Conservation (phyloP, 1,139 yeast species). For the Pichia sp. region DNA sequence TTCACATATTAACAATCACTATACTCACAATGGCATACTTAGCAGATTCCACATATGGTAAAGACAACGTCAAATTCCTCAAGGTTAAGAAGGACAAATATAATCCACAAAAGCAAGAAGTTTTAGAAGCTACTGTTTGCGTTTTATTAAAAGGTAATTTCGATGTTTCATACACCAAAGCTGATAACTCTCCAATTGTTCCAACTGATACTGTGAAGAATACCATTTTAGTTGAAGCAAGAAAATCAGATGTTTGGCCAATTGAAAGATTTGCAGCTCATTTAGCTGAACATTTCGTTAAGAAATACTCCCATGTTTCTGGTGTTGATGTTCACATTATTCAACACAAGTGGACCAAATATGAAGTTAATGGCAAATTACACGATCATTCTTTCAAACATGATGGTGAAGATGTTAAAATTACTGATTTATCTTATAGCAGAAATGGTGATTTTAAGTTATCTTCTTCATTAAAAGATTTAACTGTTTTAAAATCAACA, state of each 20-base stretch:
- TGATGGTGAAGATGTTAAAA: constrained; percentile 78
- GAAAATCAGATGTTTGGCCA: constrained; percentile 78
- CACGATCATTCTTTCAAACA: constrained; percentile 82
- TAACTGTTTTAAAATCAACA: constrained; percentile 88
- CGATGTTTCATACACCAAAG: constrained; percentile 74
- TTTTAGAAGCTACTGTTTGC: constrained; percentile 77
- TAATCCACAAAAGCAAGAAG: constrained; percentile 67
- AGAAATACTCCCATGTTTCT: constrained; percentile 68
- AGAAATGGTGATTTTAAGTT: constrained; percentile 46
- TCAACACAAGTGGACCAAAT: constrained; percentile 77
- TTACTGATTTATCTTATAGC: constrained; percentile 49
- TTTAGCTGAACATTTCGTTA: constrained; percentile 72
- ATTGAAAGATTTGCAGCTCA: constrained; percentile 85
- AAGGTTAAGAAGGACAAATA: constrained; percentile 74
- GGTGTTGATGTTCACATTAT: constrained; percentile 62
- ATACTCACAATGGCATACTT: constrained; percentile 23
- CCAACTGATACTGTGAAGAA: constrained; percentile 94
- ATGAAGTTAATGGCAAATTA: constrained; percentile 60
- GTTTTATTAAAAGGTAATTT: constrained; percentile 72
- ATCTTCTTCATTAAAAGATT: constrained; percentile 69
- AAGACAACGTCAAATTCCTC: constrained; percentile 84
- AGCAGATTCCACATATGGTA: constrained; percentile 69
- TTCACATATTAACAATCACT: too few relatives aligned
- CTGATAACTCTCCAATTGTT: constrained; percentile 81
- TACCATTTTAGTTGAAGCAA: constrained; percentile 77